Base-by-base conservation (phyloP, 1,284 basidiomycete species). In the Boletus smithii region DNA sequence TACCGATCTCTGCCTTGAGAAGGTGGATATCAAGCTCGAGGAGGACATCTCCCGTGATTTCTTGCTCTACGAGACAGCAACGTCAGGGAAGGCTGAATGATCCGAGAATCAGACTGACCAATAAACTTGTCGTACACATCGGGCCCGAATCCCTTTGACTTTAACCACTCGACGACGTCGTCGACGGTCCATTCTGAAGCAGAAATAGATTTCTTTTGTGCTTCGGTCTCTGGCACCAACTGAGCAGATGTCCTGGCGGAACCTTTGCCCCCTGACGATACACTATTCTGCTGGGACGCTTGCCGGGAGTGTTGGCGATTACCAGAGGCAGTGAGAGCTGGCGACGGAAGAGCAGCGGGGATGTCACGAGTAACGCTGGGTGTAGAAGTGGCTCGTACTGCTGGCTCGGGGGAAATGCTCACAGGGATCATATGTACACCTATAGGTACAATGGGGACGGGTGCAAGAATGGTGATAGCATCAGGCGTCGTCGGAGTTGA, bases 21-120 rank as follows among this genome's bases (percentile, higher is more conserved):
- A 97, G 76, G 59, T 88, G 88, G 42, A 87, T 83, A 58, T 98
- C 94, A 55, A 99, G 87, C 58, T 97, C 95, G 47, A 99, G 80
- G 5, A 99, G 79, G 18, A 98, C 90, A 60, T 99, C 97, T 13
- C 97, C 95, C 0, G 93, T 91, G 51, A 99, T 99, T 69, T 99
- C 95, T 79, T 99, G 95, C 69, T 97, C 93, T 89, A 63, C 20
- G 42, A 36, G 18, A 54, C 20, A 48, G 23, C 17, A 44, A 11
- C 1, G 23, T 58, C 8, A 46, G 9, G 30, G 4, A 33, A 30
- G 16, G n/a, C 37, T 3, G 10, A 18, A 34, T 40, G 11, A 43
- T 14, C 4, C 47, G 24, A 32, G 36, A 33, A 42, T 41, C 24
- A 32, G 8, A 72, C 80, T 51, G 55, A 89, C 90, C 91, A 35